These are phyloP conservation scores for Prunus yedoensis DNA, from an alignment of 331 rosid species.

Conservation along the genomic window DNA sequence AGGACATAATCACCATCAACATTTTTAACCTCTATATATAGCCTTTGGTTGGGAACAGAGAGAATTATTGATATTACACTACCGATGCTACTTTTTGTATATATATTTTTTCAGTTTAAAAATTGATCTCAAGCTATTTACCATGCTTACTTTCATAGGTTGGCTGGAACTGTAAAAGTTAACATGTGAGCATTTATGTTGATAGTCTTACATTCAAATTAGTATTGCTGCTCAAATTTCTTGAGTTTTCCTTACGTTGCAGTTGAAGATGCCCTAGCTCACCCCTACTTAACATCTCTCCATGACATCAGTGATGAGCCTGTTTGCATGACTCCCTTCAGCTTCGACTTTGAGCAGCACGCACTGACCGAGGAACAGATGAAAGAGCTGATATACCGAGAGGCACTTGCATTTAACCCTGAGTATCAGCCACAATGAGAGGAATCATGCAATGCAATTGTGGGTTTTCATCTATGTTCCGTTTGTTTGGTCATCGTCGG, in stretches of 20 bases:
- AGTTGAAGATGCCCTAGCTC: conserved; percentile 95
- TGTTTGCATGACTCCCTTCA: conserved; percentile 91
- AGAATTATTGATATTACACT: not conserved
- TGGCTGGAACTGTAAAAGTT: not conserved
- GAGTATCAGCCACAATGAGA: conserved; percentile 64
- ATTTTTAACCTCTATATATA: not conserved
- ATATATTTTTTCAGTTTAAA: too few species aligned
- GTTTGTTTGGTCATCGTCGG: conserved; percentile 29
- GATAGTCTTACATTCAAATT: not conserved
- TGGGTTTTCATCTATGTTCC: conserved; percentile 36
- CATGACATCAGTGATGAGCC: conserved; percentile 99
- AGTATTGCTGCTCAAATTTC: not conserved
- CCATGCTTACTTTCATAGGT: not conserved
- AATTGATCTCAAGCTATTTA: not conserved
- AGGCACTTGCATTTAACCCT: conserved; percentile 94
- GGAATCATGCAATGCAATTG: conserved; percentile 13
- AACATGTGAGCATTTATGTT: not conserved
- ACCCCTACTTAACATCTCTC: conserved; percentile 88
- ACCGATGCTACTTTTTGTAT: too few species aligned
- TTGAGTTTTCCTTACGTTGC: conserved; percentile 22
- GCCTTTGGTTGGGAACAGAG: not conserved
- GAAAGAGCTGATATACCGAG: conserved; percentile 88
- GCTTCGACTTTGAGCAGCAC: conserved; percentile 96
- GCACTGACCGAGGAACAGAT: conserved; percentile 93
- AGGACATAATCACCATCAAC: not conserved